phyloP scores from a whole-genome alignment of 2,329 filamentous ascomycete genomes.

The Harringtonia lauricola region DNA sequence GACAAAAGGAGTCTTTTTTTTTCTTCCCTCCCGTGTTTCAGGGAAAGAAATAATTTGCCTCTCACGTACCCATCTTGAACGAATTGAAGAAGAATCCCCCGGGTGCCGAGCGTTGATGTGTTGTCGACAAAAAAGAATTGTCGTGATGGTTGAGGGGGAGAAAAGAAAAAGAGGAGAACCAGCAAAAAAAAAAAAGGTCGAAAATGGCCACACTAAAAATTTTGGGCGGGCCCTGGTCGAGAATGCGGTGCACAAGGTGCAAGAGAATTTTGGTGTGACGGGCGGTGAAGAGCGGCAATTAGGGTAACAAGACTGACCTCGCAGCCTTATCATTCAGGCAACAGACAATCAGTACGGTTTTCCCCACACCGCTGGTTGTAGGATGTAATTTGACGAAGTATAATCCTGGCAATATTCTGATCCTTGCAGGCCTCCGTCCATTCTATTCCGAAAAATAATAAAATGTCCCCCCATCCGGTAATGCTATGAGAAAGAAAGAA shows the following conservation, averaged over 20 bases:
- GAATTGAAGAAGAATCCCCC: slow-evolving; percentile 7
- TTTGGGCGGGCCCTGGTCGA: neutral
- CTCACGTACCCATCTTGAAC: slow-evolving; percentile 49
- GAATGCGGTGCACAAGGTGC: neutral
- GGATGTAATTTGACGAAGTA: no score
- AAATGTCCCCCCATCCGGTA: neutral
- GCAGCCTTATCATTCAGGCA: slow-evolving; percentile 2
- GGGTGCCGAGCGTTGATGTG: slow-evolving; percentile 5
- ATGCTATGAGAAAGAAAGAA: neutral
- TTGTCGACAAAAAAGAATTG: slow-evolving; percentile 19
- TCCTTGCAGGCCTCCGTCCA: no score
- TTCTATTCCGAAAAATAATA: no score
- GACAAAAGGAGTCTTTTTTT: neutral
- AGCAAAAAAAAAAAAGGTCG: neutral
- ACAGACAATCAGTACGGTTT: no score
- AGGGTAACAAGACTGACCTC: slow-evolving; percentile 20
- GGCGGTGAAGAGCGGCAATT: slow-evolving; percentile 36
- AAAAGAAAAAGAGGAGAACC: slow-evolving; percentile 6
- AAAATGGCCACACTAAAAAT: slow-evolving; percentile 4
- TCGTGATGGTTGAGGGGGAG: slow-evolving; percentile 22
- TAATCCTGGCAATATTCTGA: no score
- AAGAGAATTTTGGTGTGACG: slow-evolving; percentile 15
- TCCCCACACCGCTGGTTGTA: no score
- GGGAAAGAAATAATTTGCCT: slow-evolving; percentile 8
- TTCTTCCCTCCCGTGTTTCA: neutral